phyloP scores from a whole-genome alignment of 2,329 filamentous ascomycete genomes.

The Xylaria sp. region DNA sequence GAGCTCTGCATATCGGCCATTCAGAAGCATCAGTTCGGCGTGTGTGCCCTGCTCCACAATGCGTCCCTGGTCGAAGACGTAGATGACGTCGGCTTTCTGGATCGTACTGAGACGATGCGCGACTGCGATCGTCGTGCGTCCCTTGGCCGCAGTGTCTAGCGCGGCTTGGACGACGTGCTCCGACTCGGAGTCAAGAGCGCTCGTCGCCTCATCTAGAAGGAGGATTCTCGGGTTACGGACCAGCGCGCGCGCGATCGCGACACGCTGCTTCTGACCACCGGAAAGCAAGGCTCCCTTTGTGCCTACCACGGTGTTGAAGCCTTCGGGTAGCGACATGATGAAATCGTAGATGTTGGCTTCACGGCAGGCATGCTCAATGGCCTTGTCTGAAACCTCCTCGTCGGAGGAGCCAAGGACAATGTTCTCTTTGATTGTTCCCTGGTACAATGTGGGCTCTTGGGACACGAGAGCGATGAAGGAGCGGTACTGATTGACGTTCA shows the following conservation, averaged over 20 bases:
- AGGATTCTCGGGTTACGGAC: conserved; percentile 91
- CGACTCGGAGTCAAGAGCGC: conserved; percentile 78
- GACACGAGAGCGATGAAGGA: conserved; percentile 86
- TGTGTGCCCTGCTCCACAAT: conserved; percentile 90
- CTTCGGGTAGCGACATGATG: conserved; percentile 85
- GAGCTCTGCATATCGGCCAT: conserved; percentile 80
- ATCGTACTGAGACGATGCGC: conserved; percentile 93
- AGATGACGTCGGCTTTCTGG: conserved; percentile 93
- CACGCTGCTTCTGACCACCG: conserved; percentile 93
- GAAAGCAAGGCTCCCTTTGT: conserved; percentile 86
- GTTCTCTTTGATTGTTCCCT: conserved; percentile 91
- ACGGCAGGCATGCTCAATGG: conserved; percentile 81
- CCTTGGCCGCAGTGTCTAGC: conserved; percentile 83
- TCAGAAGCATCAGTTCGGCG: conserved; percentile 73
- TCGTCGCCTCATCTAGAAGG: conserved; percentile 84
- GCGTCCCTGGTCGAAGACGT: conserved; percentile 91
- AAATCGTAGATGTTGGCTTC: conserved; percentile 96
- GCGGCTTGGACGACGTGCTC: conserved; percentile 86
- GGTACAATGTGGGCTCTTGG: conserved; percentile 94
- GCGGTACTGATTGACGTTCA: conserved; percentile 90
- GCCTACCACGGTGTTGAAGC: conserved; percentile 86
- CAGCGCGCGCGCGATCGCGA: conserved; percentile 91
- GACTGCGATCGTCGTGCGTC: conserved; percentile 91
- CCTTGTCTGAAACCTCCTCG: conserved; percentile 75
- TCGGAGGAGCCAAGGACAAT: conserved; percentile 80